Base-by-base conservation (phyloP, 2,329 filamentous ascomycete genomes). In the Phyllosticta capitalensis region DNA sequence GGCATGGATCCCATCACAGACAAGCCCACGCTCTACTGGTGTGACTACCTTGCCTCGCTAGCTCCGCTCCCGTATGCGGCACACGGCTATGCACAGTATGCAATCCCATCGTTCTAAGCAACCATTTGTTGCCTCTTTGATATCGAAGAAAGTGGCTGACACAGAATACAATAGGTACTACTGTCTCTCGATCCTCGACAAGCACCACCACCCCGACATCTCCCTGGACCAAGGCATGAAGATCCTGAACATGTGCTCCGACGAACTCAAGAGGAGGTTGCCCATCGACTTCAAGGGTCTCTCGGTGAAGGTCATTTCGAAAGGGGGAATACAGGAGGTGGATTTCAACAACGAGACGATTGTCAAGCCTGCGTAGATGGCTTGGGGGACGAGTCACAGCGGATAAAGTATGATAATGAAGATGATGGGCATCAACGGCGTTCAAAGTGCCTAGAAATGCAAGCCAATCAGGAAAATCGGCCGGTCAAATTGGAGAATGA, bases 261-360 rank as follows among this genome's bases (percentile, higher is more conserved):
- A 97, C 74, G 94, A 99, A 81, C 79, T 99, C 72, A 96, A 96
- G 84, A 86, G 94, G 74, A 85, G 95, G 76, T 83, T 99, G 81
- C 94, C 94, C 62, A 92, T 99, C 72, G 94, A 99, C 75, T 99
- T 97, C 83, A 99, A 99, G 82, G 94, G 94, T 48, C 89, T 96
- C 68, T 68, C 86, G 57, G 92, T 99, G 68, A 97, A 97, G 82
- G 88, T 91, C 38, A 85, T 99, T 69, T 96, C 91, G 63, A 95
- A 95, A 78, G 90, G 97, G 67, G 94, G 95, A 10, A 87, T 99
- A 63, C 79, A 83, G 67, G 90, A 94, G 68, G 83, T 95, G 68
- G 84, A 90, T 64, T 95, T 91, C 73, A 88, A 92, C 72, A 90
- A 96, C 71, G 86, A 88, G 76, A 86, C 85, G 74, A 77, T 86